Evolutionary conservation across 2,329 filamentous ascomycete species (phyloP), one percentile per base, ranked within the genome.

Genomic region (Bipolaris bicolor): DNA sequence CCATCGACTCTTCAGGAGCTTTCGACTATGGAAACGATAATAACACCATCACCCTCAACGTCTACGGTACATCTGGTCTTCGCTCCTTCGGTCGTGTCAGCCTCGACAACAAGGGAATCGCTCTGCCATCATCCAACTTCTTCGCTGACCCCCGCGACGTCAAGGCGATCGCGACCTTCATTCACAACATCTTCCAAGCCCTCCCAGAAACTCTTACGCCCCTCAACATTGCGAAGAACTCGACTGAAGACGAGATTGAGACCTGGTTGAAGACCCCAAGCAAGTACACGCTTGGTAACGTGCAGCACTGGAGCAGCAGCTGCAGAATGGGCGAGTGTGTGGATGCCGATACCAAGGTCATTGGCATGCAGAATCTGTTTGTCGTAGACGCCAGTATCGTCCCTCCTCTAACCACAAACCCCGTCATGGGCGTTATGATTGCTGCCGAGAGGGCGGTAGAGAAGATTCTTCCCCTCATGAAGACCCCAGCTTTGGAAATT

Each of bases 1-100:
- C 83, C 0, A 80, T 85, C 53, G 81, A 81, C 68, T 79, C 80
- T 0, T 72, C 80, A 0, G 83, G 83, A 2, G 78, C 74, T 39
- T 67, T 70, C 1, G 79, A 73, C 7, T 81, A 70, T 63, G 36
- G 6, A 16, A 78, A 57, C 1, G 64, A 67, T 33, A 76, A 76
- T 49, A 76, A 81, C 56, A 83, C 81, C 57, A 81, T 86, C 49
- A 85, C 83, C 0, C 75, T 86, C 18, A 86, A 86, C 67, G 70
- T 86, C 4, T 86, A 86, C 71, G 83, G 83, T 7, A 86, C 83
- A 0, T 84, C 82, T 0, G 83, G 83, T 1, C 74, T 85, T 20
- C 76, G 78, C 5, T 85, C 83, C 2, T 69, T 76, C 0, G 82
- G 83, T 1, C 74, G 76, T 4, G 82, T 84, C 3, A 65, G 76